Conservation (phyloP, 2,329 filamentous ascomycete genomes). For the Colletotrichum sp. region DNA sequence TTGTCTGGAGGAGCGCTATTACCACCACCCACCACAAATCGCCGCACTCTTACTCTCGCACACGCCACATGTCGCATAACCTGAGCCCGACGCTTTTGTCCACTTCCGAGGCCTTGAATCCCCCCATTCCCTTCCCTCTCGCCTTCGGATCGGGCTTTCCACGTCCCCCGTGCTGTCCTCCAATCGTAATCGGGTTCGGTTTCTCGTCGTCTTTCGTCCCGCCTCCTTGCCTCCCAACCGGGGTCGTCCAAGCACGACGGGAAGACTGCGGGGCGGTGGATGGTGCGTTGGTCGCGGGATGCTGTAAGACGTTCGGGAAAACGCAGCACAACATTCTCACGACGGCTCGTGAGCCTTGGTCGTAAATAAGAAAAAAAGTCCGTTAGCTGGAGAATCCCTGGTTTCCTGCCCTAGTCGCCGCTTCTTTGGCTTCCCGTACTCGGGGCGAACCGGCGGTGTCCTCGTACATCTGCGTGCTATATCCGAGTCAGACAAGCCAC, state of each 20-base stretch:
- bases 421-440: neutral
- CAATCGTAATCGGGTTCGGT: slow-evolving; percentile 17
- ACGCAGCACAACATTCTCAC: neutral
- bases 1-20: neutral
- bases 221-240: neutral
- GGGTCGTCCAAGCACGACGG: neutral
- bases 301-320: neutral
- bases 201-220: neutral
- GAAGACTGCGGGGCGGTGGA: neutral
- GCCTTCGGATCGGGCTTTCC: neutral
- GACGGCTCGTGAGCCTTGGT: neutral
- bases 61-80: neutral
- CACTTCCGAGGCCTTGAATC: neutral
- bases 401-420: neutral
- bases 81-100: neutral
- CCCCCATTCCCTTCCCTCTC: neutral
- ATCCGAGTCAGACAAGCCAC: neutral
- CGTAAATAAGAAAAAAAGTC: neutral
- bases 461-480: neutral
- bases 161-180: neutral
- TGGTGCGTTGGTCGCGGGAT: neutral
- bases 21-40: neutral
- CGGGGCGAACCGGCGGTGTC: neutral
- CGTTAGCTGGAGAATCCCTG: neutral
- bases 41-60: neutral